Evolutionary conservation across 2,329 filamentous ascomycete species (phyloP), one percentile per base, ranked within the genome.

Genomic region (Alternaria longipes): DNA sequence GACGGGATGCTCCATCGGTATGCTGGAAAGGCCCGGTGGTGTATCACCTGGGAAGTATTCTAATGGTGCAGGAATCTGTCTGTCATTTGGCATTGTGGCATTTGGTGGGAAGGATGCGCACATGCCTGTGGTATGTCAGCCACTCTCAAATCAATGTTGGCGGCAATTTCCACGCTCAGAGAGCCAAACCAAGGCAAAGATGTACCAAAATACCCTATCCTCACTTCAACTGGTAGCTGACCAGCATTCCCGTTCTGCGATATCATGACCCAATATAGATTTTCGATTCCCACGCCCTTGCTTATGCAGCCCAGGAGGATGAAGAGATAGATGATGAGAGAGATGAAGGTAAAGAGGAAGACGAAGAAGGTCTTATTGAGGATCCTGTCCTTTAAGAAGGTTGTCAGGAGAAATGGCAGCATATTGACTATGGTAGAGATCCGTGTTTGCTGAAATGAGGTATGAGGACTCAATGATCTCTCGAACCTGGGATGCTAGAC

Each of bases 141-240:
- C 9, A 47, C 28, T 12, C 28, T 20, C n/a, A 14, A 18, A 14
- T 9, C 18, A 6, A 22, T 20, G n/a, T 14, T 20, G n/a, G 26
- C 11, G 20, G 28, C 14, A 12, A 32, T 47, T 1, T 42, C 20
- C 12, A 8, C 12, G 0, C 5, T 9, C 6, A 47, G 28, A 32
- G 22, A 11, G 20, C 24, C 9, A 14, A 20, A 3, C 11, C 18
- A 44, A 41, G 24, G 8, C 20, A 28, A n/a, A 40, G 18, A 54
- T 40, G n/a, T 54, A 62, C 55, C 54, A 8, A 58, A 58, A 50
- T 61, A 61, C 20, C 59, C 59, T 34, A 58, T 58, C 8, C 59
- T 44, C 8, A 61, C 45, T n/a, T 49, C 46, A 8, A 42, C 42
- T 3, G 51, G 42, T 20, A 26, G 41, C 36, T 56, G 44, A 26